A percentile compares a stretch with the other conserved stretches of the same genome.
Conservation (phyloP, 495 filamentous ascomycete species). For the Filosporella fistucella region DNA sequence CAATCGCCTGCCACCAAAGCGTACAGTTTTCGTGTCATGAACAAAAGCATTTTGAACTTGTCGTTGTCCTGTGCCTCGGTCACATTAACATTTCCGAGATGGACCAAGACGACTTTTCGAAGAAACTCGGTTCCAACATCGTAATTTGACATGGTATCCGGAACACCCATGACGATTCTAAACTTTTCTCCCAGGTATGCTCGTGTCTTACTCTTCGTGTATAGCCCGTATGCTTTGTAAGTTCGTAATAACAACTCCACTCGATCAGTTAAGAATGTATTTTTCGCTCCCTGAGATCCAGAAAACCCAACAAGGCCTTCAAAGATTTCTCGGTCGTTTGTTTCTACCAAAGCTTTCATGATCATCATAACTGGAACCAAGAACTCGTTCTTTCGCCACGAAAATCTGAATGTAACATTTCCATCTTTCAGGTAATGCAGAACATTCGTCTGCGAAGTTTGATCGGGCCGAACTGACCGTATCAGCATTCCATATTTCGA, state of each 20-base stretch:
- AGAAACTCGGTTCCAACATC: conserved; percentile 88
- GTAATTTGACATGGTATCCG: conserved; percentile 75
- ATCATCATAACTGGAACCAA: conserved; percentile 94
- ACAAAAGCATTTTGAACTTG: conserved; percentile 91
- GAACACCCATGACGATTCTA: conserved; percentile 73
- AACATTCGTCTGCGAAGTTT: conserved; percentile 96
- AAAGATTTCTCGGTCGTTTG: conserved; percentile 93
- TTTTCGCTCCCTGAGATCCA: conserved; percentile 68
- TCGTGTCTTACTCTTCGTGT: conserved; percentile 71
- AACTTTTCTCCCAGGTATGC: conserved; percentile 87
- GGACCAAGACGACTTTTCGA: conserved; percentile 81
- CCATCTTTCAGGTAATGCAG: conserved; percentile 93
- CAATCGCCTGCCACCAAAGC: conserved; percentile 89
- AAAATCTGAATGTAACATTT: conserved; percentile 94
- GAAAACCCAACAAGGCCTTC: conserved; percentile 76
- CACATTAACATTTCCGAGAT: conserved; percentile 78
- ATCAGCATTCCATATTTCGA: conserved; percentile 87
- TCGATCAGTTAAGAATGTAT: conserved; percentile 92
- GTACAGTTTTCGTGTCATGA: conserved; percentile 96
- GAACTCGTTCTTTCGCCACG: conserved; percentile 96
- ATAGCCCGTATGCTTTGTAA: conserved; percentile 83
- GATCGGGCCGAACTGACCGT: conserved; percentile 86
- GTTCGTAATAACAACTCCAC: conserved; percentile 89
- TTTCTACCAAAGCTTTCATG: conserved; percentile 89
- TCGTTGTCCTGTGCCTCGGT: conserved; percentile 77